A percentile compares a stretch with the other conserved stretches of the same genome.
Conservation (phyloP, 1,284 basidiomycete species). For the Cutaneotrichosporon mucoides region DNA sequence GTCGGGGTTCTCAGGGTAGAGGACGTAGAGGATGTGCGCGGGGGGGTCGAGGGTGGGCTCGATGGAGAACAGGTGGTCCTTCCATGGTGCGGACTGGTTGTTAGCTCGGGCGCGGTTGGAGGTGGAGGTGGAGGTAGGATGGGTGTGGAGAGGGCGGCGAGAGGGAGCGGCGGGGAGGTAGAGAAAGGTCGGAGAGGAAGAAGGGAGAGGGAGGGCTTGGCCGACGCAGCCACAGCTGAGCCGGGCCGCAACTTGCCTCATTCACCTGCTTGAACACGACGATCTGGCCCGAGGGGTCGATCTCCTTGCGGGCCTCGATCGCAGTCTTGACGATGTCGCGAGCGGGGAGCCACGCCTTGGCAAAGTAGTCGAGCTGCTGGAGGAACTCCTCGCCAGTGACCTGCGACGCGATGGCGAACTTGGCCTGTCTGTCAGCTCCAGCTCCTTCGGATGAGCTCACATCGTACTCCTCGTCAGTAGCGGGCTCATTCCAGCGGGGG, state of each 20-base stretch:
- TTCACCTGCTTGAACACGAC: slow-evolving; percentile 73
- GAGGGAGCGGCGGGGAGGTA: too few species aligned
- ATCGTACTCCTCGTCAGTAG: slow-evolving; percentile 62
- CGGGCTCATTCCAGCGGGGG: slow-evolving; percentile 82
- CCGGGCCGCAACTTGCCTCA: slow-evolving; percentile 12
- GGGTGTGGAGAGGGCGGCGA: too few species aligned
- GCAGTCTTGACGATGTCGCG: slow-evolving; percentile 72
- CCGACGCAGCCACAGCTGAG: neutral
- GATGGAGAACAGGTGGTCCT: slow-evolving; percentile 90
- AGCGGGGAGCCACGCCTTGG: slow-evolving; percentile 88
- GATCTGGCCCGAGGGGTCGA: slow-evolving; percentile 71
- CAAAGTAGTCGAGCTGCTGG: slow-evolving; percentile 73
- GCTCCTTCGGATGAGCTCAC: slow-evolving; percentile 51
- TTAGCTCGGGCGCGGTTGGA: slow-evolving; percentile 3
- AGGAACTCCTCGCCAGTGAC: slow-evolving; percentile 86
- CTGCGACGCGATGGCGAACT: slow-evolving; percentile 73
- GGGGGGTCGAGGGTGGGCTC: slow-evolving; percentile 54
- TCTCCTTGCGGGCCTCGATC: slow-evolving; percentile 59
- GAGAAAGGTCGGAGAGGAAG: too few species aligned
- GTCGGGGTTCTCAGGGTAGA: slow-evolving; percentile 79
- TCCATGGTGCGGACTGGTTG: slow-evolving; percentile 42
- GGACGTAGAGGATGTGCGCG: slow-evolving; percentile 62
- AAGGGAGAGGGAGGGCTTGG: too few species aligned
- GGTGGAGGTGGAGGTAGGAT: too few species aligned
- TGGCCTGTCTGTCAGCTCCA: slow-evolving; percentile 52